Percentiles rank a stretch among this genome's conserved stretches.
These are phyloP conservation scores for Pestalotiopsis sp. DNA, from an alignment of 2,329 filamentous ascomycete species.

Conservation along the genomic window DNA sequence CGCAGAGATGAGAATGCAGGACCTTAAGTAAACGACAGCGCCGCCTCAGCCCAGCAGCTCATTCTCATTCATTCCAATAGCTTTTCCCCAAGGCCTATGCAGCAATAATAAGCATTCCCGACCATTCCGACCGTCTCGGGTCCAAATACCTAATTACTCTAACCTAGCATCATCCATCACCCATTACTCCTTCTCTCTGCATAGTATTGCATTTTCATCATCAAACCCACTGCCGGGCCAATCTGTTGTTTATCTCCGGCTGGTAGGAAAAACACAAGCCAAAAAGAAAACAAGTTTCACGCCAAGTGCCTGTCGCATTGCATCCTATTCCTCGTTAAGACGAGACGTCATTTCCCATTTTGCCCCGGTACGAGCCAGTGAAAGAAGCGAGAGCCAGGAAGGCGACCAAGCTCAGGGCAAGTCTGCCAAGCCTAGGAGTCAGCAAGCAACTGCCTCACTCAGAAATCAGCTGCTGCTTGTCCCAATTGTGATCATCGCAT, in stretches of 20 bases:
- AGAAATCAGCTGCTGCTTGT: conserved; percentile 9
- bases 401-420: conserved; percentile 8
- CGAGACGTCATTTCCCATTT: conserved; percentile 14
- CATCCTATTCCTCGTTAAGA: conserved; percentile 7
- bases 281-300: conserved; percentile 11
- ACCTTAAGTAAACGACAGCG: conserved; percentile 12
- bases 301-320: conserved; percentile 2
- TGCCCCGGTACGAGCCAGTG: background rate
- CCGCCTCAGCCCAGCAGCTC: background rate
- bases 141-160: background rate
- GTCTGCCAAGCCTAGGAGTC: conserved; percentile 3
- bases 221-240: background rate
- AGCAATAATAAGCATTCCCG: background rate
- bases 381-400: background rate
- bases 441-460: conserved; percentile 7
- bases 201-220: background rate
- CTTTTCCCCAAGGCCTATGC: background rate
- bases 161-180: background rate
- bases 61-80: conserved; percentile 3
- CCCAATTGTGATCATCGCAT: conserved; percentile 9
- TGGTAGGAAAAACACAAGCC: background rate
- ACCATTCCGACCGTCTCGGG: background rate
- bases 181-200: background rate
- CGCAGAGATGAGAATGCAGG: background rate
- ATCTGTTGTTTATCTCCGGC: background rate